phyloP scores from a whole-genome alignment of 257 asterid species.

The Salvia miltiorrhiza region DNA sequence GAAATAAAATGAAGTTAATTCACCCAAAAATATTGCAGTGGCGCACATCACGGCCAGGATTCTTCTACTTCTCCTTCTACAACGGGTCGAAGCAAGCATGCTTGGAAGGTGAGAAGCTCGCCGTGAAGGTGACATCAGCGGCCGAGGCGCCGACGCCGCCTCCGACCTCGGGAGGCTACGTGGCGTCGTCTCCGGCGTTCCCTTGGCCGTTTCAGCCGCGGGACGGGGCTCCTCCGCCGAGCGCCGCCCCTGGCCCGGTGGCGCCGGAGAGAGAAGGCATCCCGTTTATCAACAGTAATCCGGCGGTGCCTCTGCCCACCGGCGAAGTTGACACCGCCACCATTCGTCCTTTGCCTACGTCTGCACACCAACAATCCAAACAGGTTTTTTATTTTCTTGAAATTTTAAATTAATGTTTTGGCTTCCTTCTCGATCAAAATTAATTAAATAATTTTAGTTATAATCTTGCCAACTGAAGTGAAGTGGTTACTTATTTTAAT shows the following conservation, averaged over 20 bases:
- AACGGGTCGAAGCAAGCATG: constrained; percentile 66
- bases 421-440: neutral
- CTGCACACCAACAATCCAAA: constrained; percentile 31
- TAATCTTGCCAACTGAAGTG: no score
- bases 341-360: constrained; percentile 59
- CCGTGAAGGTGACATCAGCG: constrained; percentile 54
- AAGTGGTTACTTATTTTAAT: no score
- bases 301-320: constrained; percentile 94
- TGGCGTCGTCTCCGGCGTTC: constrained; percentile 80
- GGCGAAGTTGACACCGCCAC: constrained; percentile 97
- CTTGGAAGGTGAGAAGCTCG: constrained; percentile 57
- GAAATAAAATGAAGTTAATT: no score
- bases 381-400: constrained; percentile 31
- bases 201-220: constrained; percentile 88
- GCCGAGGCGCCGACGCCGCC: constrained; percentile 43
- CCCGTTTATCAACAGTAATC: constrained; percentile 86
- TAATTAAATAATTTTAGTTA: no score
- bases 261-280: constrained; percentile 53
- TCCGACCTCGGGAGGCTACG: constrained; percentile 57
- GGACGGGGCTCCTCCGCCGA: constrained; percentile 50
- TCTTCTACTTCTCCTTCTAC: constrained; percentile 87
- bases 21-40: constrained; percentile 50
- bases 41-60: constrained; percentile 75
- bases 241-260: constrained; percentile 65
- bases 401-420: neutral